Evolutionary conservation across 2,329 filamentous ascomycete species (phyloP).

Genomic region (Sporothrix euskadiensis): DNA sequence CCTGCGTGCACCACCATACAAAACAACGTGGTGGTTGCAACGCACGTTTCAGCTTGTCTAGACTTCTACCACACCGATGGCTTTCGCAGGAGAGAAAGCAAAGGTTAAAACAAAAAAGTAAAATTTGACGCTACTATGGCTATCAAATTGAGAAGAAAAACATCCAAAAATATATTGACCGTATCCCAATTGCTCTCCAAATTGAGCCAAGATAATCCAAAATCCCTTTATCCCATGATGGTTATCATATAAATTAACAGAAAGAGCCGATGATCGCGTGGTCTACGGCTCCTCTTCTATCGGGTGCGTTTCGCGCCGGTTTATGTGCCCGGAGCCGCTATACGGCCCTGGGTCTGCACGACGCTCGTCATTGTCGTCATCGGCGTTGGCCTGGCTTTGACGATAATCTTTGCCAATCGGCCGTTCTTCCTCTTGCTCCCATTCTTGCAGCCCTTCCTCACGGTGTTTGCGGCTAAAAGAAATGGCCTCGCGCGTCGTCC

Average conservation of each 20-base stretch:
- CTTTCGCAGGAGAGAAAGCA: too few relatives aligned
- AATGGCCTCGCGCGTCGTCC: conserved; percentile 28
- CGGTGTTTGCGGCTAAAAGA: background rate
- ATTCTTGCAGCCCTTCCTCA: background rate
- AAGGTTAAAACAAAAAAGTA: background rate
- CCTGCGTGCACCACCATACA: background rate
- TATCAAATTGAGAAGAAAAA: background rate
- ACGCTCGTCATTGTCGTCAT: background rate
- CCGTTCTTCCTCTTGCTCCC: background rate
- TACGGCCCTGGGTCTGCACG: conserved; percentile 14
- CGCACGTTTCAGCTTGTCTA: conserved; percentile 9
- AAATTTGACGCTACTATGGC: background rate
- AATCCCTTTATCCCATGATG: background rate
- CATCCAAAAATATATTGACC: too few relatives aligned
- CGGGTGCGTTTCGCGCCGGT: conserved; percentile 22
- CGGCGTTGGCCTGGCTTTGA: background rate
- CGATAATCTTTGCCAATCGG: background rate
- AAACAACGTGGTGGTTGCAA: conserved; percentile 1
- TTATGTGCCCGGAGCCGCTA: background rate
- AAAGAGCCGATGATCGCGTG: background rate
- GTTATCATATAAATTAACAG: background rate
- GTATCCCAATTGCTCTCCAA: background rate
- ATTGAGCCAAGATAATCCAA: background rate
- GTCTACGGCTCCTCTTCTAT: conserved; percentile 27
- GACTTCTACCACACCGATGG: too few relatives aligned